Conservation (phyloP, 2,329 filamentous ascomycete species). For the Tolypocladium capitatum region DNA sequence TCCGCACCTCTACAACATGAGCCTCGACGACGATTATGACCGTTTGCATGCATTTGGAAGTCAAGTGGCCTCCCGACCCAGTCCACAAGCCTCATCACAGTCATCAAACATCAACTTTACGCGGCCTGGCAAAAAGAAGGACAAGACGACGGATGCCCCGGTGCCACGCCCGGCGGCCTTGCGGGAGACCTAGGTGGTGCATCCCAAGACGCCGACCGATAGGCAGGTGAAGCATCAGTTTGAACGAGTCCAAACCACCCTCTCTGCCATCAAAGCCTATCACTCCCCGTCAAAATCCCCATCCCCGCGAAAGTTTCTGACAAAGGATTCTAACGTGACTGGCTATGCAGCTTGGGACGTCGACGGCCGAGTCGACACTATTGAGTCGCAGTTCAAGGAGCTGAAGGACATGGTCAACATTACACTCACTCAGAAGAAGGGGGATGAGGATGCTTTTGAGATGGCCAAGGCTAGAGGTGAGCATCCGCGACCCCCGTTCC, state of each 20-base stretch:
- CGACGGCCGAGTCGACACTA: constrained; percentile 58
- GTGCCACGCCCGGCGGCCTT: constrained; percentile 7
- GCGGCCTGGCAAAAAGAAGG: constrained; percentile 12
- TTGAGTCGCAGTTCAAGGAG: constrained; percentile 60
- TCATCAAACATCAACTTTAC: constrained; percentile 13
- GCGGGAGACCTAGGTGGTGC: constrained; percentile 17
- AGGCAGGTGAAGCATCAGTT: constrained; percentile 18
- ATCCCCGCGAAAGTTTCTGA: constrained; percentile 47
- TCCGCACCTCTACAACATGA: constrained; percentile 24
- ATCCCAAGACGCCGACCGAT: constrained; percentile 19
- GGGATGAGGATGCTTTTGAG: constrained; percentile 60
- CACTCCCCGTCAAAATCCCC: constrained; percentile 25
- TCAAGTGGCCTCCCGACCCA: constrained; percentile 32
- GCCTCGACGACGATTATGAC: constrained; percentile 19
- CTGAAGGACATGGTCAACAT: constrained; percentile 61
- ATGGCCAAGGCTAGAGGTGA: constrained; percentile 63
- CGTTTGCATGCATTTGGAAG: constrained; percentile 10
- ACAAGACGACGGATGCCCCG: constrained; percentile 1
- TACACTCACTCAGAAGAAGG: constrained; percentile 53
- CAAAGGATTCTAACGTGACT: constrained; percentile 59
- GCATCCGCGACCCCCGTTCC: constrained; percentile 8
- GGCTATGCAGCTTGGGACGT: constrained; percentile 63
- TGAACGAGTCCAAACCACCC: constrained; percentile 17
- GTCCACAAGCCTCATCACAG: neutral
- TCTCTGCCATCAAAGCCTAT: constrained; percentile 20